These are phyloP conservation scores for Neoascochyta sp. DNA, from an alignment of 2,329 filamentous ascomycete genomes.

Conservation along the genomic window DNA sequence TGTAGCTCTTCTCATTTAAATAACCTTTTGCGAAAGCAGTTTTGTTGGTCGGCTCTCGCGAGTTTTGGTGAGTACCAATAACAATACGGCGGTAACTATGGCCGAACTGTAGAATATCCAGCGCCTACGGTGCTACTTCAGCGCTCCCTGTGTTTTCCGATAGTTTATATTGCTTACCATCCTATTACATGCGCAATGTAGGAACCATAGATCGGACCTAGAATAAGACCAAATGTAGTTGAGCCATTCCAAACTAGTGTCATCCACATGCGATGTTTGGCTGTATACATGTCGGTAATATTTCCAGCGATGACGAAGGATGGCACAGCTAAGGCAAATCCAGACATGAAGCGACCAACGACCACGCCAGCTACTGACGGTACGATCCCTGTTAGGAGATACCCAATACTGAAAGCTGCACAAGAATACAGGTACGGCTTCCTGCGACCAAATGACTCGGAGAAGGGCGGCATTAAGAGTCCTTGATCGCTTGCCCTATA, in stretches of 20 bases:
- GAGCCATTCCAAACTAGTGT: conserved; percentile 1
- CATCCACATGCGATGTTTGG: conserved; percentile 1
- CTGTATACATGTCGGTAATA: background rate
- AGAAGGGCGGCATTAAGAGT: conserved; percentile 3
- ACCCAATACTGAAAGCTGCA: conserved; percentile 1
- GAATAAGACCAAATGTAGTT: background rate
- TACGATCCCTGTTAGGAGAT: conserved; percentile 1
- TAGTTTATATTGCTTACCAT: conserved; percentile 1
- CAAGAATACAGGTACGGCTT: conserved; percentile 3
- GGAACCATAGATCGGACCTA: conserved; percentile 1
- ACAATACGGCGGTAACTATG: conserved; percentile 1
- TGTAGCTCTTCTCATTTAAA: conserved; percentile 1
- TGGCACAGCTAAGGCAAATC: conserved; percentile 2
- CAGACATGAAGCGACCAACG: conserved; percentile 1
- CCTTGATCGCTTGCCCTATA: too few species aligned
- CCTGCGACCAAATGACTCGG: conserved; percentile 3
- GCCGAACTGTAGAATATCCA: conserved; percentile 2
- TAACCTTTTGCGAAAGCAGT: conserved; percentile 1
- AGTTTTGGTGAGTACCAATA: background rate
- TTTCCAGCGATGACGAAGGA: conserved; percentile 1
- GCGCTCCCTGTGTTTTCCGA: background rate
- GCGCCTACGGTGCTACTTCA: conserved; percentile 1
- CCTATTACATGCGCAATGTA: background rate
- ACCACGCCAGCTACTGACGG: conserved; percentile 1
- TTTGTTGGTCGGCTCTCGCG: conserved; percentile 2